These are phyloP conservation scores for Agrocybe chaxingu DNA, from an alignment of 768 basidiomycete species.

Conservation along the genomic window DNA sequence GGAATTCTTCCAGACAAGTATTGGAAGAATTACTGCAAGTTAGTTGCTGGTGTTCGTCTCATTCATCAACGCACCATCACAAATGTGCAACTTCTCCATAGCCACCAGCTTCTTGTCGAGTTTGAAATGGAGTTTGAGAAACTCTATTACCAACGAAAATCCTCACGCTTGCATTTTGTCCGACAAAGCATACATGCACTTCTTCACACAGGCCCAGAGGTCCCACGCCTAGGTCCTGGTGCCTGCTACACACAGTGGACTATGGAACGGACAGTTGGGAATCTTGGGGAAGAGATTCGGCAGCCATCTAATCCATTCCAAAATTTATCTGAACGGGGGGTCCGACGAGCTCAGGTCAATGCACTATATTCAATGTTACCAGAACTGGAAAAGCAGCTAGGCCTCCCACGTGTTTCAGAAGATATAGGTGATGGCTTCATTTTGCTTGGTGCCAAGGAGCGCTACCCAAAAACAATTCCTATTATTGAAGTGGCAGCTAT, in stretches of 20 bases:
- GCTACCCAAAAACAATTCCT: background rate
- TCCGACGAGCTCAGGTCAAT: constrained; percentile 11
- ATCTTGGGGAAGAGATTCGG: constrained; percentile 22
- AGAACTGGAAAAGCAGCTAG: constrained; percentile 2
- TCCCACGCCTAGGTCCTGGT: constrained; percentile 23
- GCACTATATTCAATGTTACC: constrained; percentile 9
- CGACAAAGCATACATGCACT: constrained; percentile 32
- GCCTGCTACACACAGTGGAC: constrained; percentile 20
- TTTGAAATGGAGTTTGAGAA: constrained; percentile 32
- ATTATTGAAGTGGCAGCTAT: constrained; percentile 1
- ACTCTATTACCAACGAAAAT: constrained; percentile 26
- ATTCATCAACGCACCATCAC: constrained; percentile 23
- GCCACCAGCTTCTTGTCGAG: constrained; percentile 17
- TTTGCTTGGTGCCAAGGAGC: background rate
- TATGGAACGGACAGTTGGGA: constrained; percentile 29
- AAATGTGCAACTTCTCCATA: constrained; percentile 11
- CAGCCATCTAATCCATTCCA: constrained; percentile 14
- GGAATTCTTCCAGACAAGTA: constrained; percentile 24
- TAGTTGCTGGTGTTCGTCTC: constrained; percentile 23
- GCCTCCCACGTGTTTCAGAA: background rate
- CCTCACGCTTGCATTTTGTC: constrained; percentile 27
- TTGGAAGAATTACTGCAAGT: constrained; percentile 28
- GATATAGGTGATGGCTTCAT: constrained; percentile 7
- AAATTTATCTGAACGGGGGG: constrained; percentile 12
- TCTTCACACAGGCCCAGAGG: constrained; percentile 27